These are phyloP conservation scores for Phylloporus arenicola DNA, from an alignment of 768 basidiomycete genomes.

Conservation along the genomic window DNA sequence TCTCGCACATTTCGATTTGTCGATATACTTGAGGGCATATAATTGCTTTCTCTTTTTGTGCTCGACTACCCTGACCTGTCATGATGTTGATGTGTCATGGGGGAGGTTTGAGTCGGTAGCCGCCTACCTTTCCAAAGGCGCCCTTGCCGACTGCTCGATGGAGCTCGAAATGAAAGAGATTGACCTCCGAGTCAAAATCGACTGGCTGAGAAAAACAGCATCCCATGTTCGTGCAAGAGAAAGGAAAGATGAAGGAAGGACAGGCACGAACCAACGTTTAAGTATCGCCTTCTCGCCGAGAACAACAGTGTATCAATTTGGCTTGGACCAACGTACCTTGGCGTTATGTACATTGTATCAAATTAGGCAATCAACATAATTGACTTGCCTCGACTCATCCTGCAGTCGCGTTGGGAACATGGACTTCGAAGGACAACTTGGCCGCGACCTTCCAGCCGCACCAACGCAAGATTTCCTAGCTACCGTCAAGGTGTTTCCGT, in stretches of 20 bases:
- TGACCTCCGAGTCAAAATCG: slow-evolving; percentile 79
- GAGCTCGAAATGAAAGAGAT: slow-evolving; percentile 94
- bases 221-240: slow-evolving; percentile 49
- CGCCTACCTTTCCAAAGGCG: slow-evolving; percentile 89
- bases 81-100: background rate
- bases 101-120: background rate
- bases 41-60: slow-evolving; percentile 90
- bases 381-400: background rate
- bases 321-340: slow-evolving; percentile 8
- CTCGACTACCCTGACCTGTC: slow-evolving; percentile 91
- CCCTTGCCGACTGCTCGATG: slow-evolving; percentile 95
- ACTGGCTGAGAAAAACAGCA: slow-evolving; percentile 65
- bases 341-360: slow-evolving; percentile 19
- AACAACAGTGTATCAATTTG: slow-evolving; percentile 34
- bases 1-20: slow-evolving; percentile 86
- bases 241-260: slow-evolving; percentile 27
- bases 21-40: slow-evolving; percentile 97
- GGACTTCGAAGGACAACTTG: slow-evolving; percentile 31
- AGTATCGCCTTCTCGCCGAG: slow-evolving; percentile 23
- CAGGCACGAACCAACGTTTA: slow-evolving; percentile 17
- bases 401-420: slow-evolving; percentile 16
- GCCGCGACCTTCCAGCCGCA: slow-evolving; percentile 36
- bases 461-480: slow-evolving; percentile 55
- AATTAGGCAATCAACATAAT: slow-evolving; percentile 11
- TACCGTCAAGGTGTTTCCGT: slow-evolving; percentile 72